phyloP scores from a whole-genome alignment of 768 basidiomycete genomes.

The Xerocomellus dryophilus region DNA sequence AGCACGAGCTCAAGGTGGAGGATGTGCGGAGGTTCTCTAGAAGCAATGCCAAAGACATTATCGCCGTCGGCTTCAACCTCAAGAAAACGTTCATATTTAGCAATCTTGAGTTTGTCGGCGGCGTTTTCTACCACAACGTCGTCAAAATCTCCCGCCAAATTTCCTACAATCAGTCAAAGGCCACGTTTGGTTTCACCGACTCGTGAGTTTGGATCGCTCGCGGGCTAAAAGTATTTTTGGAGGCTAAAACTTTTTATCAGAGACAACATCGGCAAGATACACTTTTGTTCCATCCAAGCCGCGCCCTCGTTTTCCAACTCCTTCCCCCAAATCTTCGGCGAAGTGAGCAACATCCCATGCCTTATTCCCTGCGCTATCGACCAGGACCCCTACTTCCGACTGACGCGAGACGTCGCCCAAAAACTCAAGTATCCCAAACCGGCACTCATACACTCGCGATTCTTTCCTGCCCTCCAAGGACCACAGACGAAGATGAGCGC shows the following conservation, averaged over 20 bases:
- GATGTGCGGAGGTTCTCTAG: constrained; percentile 79
- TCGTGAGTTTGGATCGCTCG: constrained; percentile 57
- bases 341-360: constrained; percentile 76
- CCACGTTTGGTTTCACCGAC: constrained; percentile 95
- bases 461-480: constrained; percentile 97
- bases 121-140: constrained; percentile 91
- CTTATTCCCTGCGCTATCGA: constrained; percentile 99
- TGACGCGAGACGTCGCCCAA: constrained; percentile 92
- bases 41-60: constrained; percentile 92
- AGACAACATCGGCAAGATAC: constrained; percentile 97
- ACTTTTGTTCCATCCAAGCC: constrained; percentile 94
- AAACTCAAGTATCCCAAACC: constrained; percentile 97
- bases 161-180: constrained; percentile 89
- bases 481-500: constrained; percentile 99
- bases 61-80: constrained; percentile 89
- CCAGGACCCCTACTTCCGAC: constrained; percentile 95
- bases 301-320: constrained; percentile 97
- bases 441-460: constrained; percentile 87
- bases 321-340: constrained; percentile 96
- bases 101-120: constrained; percentile 85
- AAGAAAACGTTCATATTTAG: constrained; percentile 98
- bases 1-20: constrained; percentile 88
- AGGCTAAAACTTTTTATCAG: constrained; percentile 40
- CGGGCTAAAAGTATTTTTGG: neutral
- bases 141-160: constrained; percentile 91